Percentiles rank a stretch among this genome's conserved stretches.
phyloP scores from a whole-genome alignment of 176 grass and related monocot genomes.

The Phragmites australis region DNA sequence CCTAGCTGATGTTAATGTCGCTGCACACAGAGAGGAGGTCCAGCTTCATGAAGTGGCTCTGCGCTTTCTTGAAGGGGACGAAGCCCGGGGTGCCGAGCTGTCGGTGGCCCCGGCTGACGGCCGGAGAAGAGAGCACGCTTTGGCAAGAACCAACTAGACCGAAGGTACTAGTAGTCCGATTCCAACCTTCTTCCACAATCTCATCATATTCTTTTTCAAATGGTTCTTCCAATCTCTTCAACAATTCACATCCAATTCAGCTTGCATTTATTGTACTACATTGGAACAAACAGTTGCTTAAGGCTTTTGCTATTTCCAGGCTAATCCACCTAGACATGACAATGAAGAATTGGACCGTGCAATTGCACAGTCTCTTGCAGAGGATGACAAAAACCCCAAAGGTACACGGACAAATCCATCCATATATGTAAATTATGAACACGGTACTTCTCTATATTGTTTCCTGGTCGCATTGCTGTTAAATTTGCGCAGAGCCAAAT shows the following conservation, averaged over 20 bases:
- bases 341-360: constrained; percentile 81
- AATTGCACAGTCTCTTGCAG: constrained; percentile 81
- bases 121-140: constrained; percentile 51
- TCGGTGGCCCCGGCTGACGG: constrained; percentile 45
- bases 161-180: constrained; percentile 44
- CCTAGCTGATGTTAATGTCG: constrained; percentile 37
- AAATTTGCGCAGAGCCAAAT: constrained; percentile 51
- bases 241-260: not conserved
- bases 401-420: constrained; percentile 31
- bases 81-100: constrained; percentile 50
- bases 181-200: not conserved
- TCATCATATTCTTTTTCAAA: not conserved
- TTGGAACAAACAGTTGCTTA: constrained; percentile 17
- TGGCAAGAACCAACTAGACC: constrained; percentile 64
- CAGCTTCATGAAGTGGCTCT: constrained; percentile 91
- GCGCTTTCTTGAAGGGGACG: constrained; percentile 76
- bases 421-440: not conserved
- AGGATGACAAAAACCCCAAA: constrained; percentile 70
- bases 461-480: not conserved
- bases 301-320: constrained; percentile 47
- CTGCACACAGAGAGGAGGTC: constrained; percentile 67
- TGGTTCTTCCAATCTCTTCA: constrained; percentile 18
- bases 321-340: constrained; percentile 65
- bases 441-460: not conserved
- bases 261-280: not conserved